A percentile compares a stretch with the other conserved stretches of the same genome.
phyloP scores from a whole-genome alignment of 2,329 filamentous ascomycete species.

The Parastagonospora nodorum region DNA sequence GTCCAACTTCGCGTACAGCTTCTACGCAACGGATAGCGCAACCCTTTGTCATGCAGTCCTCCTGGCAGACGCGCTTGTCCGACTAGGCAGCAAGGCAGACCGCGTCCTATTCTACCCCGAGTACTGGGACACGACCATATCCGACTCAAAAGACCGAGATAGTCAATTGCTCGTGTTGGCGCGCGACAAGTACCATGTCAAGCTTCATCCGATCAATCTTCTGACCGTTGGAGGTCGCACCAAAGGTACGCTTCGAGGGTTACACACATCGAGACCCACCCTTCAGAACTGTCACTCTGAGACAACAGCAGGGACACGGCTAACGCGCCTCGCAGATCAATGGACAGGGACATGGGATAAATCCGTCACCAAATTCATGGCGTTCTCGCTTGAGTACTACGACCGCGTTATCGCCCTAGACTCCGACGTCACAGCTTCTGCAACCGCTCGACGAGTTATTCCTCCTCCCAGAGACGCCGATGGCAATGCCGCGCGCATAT shows the following conservation, averaged over 20 bases:
- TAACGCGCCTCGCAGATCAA: slow-evolving; percentile 33
- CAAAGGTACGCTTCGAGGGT: slow-evolving; percentile 28
- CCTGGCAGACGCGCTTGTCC: slow-evolving; percentile 51
- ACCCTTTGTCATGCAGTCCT: slow-evolving; percentile 53
- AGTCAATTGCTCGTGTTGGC: slow-evolving; percentile 57
- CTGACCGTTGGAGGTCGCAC: slow-evolving; percentile 42
- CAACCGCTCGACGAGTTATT: slow-evolving; percentile 72
- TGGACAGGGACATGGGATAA: slow-evolving; percentile 62
- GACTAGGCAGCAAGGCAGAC: slow-evolving; percentile 51
- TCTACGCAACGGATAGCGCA: slow-evolving; percentile 50
- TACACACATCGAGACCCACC: slow-evolving; percentile 8
- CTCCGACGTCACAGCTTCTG: slow-evolving; percentile 67
- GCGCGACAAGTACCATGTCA: slow-evolving; percentile 55
- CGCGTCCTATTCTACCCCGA: slow-evolving; percentile 53
- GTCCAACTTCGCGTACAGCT: slow-evolving; percentile 49
- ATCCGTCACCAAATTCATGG: slow-evolving; percentile 70
- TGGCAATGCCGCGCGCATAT: slow-evolving; percentile 74
- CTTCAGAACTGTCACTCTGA: slow-evolving; percentile 8
- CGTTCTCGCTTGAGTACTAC: slow-evolving; percentile 71
- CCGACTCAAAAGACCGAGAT: slow-evolving; percentile 39
- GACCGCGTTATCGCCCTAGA: slow-evolving; percentile 63
- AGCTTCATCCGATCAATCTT: slow-evolving; percentile 55
- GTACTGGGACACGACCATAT: slow-evolving; percentile 43
- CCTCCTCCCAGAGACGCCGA: slow-evolving; percentile 62
- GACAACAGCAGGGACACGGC: slow-evolving; percentile 11